Percentiles rank a stretch among this genome's conserved stretches.
phyloP scores from a whole-genome alignment of 139 green algal species.

The Tetradesmus obliquus region DNA sequence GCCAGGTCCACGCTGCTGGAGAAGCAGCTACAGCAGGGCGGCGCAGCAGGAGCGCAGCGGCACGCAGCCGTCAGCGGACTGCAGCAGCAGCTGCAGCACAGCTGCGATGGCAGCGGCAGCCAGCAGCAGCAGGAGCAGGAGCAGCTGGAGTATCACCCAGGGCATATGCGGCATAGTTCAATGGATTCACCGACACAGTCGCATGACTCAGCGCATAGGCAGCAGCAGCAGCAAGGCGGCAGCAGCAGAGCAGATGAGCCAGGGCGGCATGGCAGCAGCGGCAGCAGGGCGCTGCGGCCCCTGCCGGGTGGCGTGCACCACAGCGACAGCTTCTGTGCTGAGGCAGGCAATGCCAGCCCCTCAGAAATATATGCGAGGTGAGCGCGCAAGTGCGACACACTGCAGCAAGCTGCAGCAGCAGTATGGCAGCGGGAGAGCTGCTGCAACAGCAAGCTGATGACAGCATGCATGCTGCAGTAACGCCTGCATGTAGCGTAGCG shows the following conservation, averaged over 20 bases:
- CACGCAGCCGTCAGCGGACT: slow-evolving; percentile 26
- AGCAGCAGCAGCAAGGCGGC: slow-evolving; percentile 52
- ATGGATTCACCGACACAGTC: background rate
- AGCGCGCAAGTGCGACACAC: background rate
- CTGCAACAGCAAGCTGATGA: too few relatives aligned
- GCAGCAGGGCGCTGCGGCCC: background rate
- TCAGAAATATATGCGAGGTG: slow-evolving; percentile 43
- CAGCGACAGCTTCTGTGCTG: slow-evolving; percentile 41
- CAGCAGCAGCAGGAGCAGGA: background rate
- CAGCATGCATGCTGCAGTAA: too few relatives aligned
- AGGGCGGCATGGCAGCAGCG: background rate
- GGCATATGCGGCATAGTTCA: slow-evolving; percentile 6
- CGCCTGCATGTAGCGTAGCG: too few relatives aligned
- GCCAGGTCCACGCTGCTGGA: slow-evolving; percentile 71
- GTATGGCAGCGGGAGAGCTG: background rate
- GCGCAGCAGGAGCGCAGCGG: background rate
- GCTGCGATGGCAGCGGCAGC: background rate
- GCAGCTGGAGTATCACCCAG: slow-evolving; percentile 9
- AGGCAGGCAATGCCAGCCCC: slow-evolving; percentile 10
- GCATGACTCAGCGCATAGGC: background rate
- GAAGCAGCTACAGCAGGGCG: slow-evolving; percentile 52
- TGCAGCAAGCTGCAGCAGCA: background rate
- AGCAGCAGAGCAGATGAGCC: background rate
- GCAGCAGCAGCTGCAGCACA: slow-evolving; percentile 13
- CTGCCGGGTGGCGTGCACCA: slow-evolving; percentile 12